Evolutionary conservation across 164 flowering plant species (phyloP).

Genomic region (Sextonia rubra): DNA sequence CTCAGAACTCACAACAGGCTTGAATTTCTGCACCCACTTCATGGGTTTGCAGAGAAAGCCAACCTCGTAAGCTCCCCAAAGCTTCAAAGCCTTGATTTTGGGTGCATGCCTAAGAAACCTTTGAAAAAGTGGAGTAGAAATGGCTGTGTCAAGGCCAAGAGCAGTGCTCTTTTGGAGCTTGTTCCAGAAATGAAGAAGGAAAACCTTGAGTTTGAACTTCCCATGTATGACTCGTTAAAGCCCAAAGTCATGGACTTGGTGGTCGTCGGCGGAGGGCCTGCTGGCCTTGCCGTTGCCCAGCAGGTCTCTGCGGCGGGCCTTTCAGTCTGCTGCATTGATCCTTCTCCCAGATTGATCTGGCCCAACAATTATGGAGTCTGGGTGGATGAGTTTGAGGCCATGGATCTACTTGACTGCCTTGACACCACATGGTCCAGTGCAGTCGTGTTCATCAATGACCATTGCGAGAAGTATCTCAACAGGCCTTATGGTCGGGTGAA

Average conservation of each 20-base stretch:
- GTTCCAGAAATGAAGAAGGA: slow-evolving; percentile 85
- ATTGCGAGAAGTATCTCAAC: slow-evolving; percentile 43
- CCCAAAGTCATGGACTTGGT: slow-evolving; percentile 66
- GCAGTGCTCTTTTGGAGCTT: slow-evolving; percentile 71
- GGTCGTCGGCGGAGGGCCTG: slow-evolving; percentile 94
- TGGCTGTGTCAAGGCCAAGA: slow-evolving; percentile 36
- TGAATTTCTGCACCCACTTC: slow-evolving; percentile 45
- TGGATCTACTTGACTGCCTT: slow-evolving; percentile 92
- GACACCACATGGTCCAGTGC: slow-evolving; percentile 94
- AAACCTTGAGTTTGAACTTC: slow-evolving; percentile 80
- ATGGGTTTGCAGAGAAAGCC: slow-evolving; percentile 48
- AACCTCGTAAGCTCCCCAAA: slow-evolving; percentile 29
- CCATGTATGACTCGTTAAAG: slow-evolving; percentile 69
- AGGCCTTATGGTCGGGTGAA: slow-evolving; percentile 90
- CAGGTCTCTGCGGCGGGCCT: slow-evolving; percentile 88
- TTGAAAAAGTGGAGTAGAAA: slow-evolving; percentile 23
- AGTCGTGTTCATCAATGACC: slow-evolving; percentile 57
- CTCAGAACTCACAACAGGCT: slow-evolving; percentile 51
- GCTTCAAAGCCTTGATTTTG: slow-evolving; percentile 32
- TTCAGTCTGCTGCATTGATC: slow-evolving; percentile 80
- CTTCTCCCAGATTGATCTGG: slow-evolving; percentile 79
- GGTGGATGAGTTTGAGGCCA: slow-evolving; percentile 96
- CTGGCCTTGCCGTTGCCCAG: slow-evolving; percentile 94
- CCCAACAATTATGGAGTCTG: slow-evolving; percentile 96
- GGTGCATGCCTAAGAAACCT: slow-evolving; percentile 28